Base-by-base conservation (phyloP, 2,329 filamentous ascomycete genomes). In the Phaeosphaeriaceae sp. region DNA sequence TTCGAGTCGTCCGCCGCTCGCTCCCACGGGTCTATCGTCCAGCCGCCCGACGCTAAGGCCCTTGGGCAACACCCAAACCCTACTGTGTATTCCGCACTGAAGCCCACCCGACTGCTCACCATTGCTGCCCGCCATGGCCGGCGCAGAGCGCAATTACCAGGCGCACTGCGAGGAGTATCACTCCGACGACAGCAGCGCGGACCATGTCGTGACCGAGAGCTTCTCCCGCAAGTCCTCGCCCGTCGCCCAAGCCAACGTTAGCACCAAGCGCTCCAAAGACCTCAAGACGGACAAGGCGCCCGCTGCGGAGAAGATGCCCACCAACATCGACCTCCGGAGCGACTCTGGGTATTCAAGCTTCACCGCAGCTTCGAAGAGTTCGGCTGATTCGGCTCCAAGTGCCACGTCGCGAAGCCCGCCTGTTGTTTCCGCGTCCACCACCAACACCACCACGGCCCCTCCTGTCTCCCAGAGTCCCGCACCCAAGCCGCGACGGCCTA, bases 291-390 rank as follows among this genome's bases (percentile, higher is more conserved):
- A 69, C 64, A 73, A 71, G 69, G 58, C 69, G 52, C 61, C 68
- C 41, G 59, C 52, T 22, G 57, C 57, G 41, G 66, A 71, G 49
- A 68, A 68, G 57, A 66, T 63, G 57, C 58, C 61, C 40, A 54
- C 65, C 62, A 74, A 75, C 65, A 76, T 79, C 59, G 82, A 86
- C 74, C 78, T 79, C 70, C 81, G 82, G 66, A 86, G 83, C 76
- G 86, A 89, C 76, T 87, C 85, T 65, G 86, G 86, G 68, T 88
- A 88, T 79, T 87, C 84, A 62, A 87, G 85, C 78, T 81, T 82
- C 69, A 85, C 84, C 68, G 81, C 80, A 65, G 81, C 82, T 62
- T 82, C 83, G 61, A 78, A 81, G 75, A 77, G 74, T 70, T 82
- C 82, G 78, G 81, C 82, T 81, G 77, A 84, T 80, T 83, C 83